A percentile compares a stretch with the other conserved stretches of the same genome.
Evolutionary conservation across 192 early-diverging fungal species (phyloP).

Genomic region (Umbelopsis isabellina): DNA sequence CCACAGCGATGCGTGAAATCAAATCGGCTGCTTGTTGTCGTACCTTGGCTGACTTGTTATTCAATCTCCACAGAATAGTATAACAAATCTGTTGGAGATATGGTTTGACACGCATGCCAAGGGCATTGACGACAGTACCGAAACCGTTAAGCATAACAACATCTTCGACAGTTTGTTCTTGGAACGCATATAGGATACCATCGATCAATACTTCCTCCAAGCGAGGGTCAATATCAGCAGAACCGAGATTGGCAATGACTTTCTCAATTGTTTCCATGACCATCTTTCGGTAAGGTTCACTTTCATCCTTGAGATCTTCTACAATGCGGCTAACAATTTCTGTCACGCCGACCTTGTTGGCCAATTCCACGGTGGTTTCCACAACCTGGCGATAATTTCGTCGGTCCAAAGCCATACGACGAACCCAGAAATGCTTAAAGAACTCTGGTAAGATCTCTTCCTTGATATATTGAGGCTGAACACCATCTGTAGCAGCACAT

Average conservation of each 20-base stretch:
- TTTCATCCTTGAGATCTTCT: slow-evolving; percentile 94
- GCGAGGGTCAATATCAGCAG: slow-evolving; percentile 88
- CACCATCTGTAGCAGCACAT: slow-evolving; percentile 93
- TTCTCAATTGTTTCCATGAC: slow-evolving; percentile 96
- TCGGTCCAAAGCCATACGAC: slow-evolving; percentile 94
- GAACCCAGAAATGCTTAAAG: slow-evolving; percentile 97
- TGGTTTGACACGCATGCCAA: slow-evolving; percentile 87
- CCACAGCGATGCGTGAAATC: slow-evolving; percentile 91
- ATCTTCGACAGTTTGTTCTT: slow-evolving; percentile 97
- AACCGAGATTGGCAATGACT: slow-evolving; percentile 76
- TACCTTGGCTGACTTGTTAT: slow-evolving; percentile 94
- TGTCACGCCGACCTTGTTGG: slow-evolving; percentile 89
- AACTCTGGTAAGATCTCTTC: slow-evolving; percentile 93
- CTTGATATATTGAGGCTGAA: slow-evolving; percentile 83
- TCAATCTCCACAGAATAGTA: slow-evolving; percentile 95
- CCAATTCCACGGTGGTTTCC: slow-evolving; percentile 95
- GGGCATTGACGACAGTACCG: slow-evolving; percentile 89
- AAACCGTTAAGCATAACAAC: slow-evolving; percentile 93
- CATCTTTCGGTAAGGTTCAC: slow-evolving; percentile 93
- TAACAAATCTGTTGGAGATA: slow-evolving; percentile 94
- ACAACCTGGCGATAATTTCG: slow-evolving; percentile 93
- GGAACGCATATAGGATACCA: slow-evolving; percentile 97
- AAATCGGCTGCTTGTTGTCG: slow-evolving; percentile 98
- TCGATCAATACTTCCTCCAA: slow-evolving; percentile 96
- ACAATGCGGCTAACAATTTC: slow-evolving; percentile 89